Evolutionary conservation across 2,329 filamentous ascomycete species (phyloP), one percentile per base, ranked within the genome.

Genomic region (Fusarium denticulatum): DNA sequence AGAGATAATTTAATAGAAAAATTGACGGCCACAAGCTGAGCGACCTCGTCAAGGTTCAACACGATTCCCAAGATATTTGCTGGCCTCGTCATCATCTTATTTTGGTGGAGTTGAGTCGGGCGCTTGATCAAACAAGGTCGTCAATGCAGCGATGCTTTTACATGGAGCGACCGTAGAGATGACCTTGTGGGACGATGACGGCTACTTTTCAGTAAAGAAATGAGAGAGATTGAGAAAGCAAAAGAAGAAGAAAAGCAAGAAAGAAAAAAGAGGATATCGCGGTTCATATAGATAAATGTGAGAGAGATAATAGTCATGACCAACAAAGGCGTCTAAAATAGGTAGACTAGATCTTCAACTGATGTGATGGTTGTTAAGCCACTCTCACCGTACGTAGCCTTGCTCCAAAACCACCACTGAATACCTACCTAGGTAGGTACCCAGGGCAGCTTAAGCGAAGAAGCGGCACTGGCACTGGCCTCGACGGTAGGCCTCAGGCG

Each of bases 161-260:
- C 26, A 50, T 26, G 24, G 24, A 47, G 65, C 47, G 70, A 71
- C 70, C 70, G 40, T 24, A 43, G 40, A 53, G 22, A 61, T 40
- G 70, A 46, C 70, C 70, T 71, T 62, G 60, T 73, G 70, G 70
- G 60, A 73, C 70, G 60, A 63, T 71, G 70, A 67, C 69, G 56
- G 62, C 47, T 57, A 39, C 50, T 24, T 20, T 20, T 37, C 14
- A 32, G 37, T 15, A 22, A 30, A 46, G 32, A 43, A 32, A 22
- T 20, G 32, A 28, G 53, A 55, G 53, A 55, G 30, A 34, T 16
- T 53, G 18, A 69, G n/a, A 50, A 49, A 32, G 37, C 10, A 16
- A 39, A 26, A 40, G 12, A 13, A 40, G 18, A 37, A 46, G 58
- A 26, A 15, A 34, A 22, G 30, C 12, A 16, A 34, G 32, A 20